These are phyloP conservation scores for Penicillium atrosanguineum DNA, from an alignment of 495 filamentous ascomycete species.

Conservation along the genomic window DNA sequence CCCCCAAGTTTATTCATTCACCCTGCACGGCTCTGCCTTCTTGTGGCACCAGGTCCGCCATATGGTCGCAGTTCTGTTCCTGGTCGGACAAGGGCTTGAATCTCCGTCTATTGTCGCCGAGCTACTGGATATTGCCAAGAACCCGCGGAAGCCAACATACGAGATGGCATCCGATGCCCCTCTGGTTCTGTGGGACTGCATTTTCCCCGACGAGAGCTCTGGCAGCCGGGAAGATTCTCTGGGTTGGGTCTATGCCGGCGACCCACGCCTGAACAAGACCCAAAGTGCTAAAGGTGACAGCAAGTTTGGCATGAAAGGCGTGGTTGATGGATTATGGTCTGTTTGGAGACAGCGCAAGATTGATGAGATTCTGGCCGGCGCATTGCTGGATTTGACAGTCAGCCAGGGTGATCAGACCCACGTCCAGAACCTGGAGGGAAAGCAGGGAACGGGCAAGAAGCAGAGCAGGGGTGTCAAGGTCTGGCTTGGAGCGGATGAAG, in stretches of 20 bases:
- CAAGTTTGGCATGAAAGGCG: constrained; percentile 62
- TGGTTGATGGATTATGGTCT: constrained; percentile 75
- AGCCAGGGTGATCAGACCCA: constrained; percentile 44
- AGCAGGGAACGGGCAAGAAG: constrained; percentile 25
- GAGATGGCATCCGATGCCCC: constrained; percentile 86
- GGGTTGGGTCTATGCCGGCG: constrained; percentile 74
- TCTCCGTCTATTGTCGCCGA: constrained; percentile 64
- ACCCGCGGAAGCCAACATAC: constrained; percentile 75
- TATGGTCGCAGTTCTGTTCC: constrained; percentile 83
- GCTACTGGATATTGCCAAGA: constrained; percentile 66
- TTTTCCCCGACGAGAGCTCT: constrained; percentile 65
- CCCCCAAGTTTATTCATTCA: constrained; percentile 80
- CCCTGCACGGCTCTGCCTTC: constrained; percentile 87
- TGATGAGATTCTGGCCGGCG: constrained; percentile 75
- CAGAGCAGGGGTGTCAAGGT: constrained; percentile 52
- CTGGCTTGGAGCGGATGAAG: constrained; percentile 67
- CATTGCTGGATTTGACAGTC: constrained; percentile 61
- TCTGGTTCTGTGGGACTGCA: constrained; percentile 91
- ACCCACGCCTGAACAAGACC: constrained; percentile 38
- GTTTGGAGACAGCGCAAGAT: constrained; percentile 82
- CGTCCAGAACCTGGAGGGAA: constrained; percentile 17
- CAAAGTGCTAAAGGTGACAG: constrained; percentile 38
- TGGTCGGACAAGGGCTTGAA: constrained; percentile 89
- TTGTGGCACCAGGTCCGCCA: constrained; percentile 97
- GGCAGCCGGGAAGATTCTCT: constrained; percentile 59